Evolutionary conservation across 352 stramenopile species (phyloP), one percentile per base, ranked within the genome.

Genomic region (Blastocystis sp.): DNA sequence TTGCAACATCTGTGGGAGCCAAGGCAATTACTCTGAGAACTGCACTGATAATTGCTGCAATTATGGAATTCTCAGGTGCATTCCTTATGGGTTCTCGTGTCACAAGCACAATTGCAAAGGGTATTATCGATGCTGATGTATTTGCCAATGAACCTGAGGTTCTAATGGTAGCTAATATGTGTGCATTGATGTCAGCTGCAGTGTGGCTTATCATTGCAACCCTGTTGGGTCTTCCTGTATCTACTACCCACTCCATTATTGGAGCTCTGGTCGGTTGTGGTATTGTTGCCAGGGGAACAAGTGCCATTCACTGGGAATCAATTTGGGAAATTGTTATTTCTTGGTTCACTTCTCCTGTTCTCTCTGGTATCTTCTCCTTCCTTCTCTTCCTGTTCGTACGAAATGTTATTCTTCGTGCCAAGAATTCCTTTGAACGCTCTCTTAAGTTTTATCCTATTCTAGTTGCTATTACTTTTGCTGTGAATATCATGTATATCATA

Each of bases 181-280:
- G 89, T 1, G 87, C 91, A 17, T 68, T 95, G 0, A 69, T 94
- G 13, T 87, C 90, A 13, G 91, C 89, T 0, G 91, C 91, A 0
- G 89, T 92, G 9, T 94, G 93, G 90, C 58, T 95, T 1, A 42
- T 93, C 22, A 33, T 92, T 2, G 93, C 92, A 0, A 95, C 92
- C 11, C 90, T 90, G 73, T 90, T 92, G 44, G 87, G 82, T 7
- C 89, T 95, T 76, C 93, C 93, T 0, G 93, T 95, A 40, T 94
- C 92, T 0, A 95, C 93, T 17, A 94, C 92, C 6, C 93, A 95
- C 89, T 91, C 91, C 11, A 92, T 94, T 88, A 90, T 95, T 37
- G 91, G 92, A 35, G 90, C 53, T 0, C 92, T 96, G 42, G 89
- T 95, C 22, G 93, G 93, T 40, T 92, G 95, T 68, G 92, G 91